These are phyloP conservation scores for Chlamydomonas urium DNA, from an alignment of 139 green algal species.

Conservation along the genomic window DNA sequence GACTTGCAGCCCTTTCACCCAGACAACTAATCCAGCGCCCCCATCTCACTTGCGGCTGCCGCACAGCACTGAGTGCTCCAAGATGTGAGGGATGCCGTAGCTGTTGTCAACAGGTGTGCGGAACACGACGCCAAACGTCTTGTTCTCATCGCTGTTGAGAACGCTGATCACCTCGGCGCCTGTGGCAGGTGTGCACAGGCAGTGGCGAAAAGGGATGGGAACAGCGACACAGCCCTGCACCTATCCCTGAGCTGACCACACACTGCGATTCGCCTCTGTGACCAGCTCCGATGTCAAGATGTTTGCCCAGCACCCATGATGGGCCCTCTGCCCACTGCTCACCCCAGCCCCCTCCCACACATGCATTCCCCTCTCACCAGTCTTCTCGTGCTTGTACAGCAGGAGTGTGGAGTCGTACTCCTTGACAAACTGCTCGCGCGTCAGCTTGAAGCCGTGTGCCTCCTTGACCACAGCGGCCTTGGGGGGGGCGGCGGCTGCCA, in stretches of 20 bases:
- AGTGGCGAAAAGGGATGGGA: no score
- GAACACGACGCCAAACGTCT: conserved; percentile 96
- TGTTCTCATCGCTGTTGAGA: conserved; percentile 96
- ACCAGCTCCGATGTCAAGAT: no score
- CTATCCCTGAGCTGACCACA: no score
- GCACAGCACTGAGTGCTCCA: conserved; percentile 97
- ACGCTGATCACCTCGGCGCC: conserved; percentile 94
- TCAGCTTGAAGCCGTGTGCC: conserved; percentile 79
- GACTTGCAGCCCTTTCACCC: no score
- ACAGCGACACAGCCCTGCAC: no score
- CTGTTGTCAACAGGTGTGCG: conserved; percentile 75
- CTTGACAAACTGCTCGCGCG: conserved; percentile 73
- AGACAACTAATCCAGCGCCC: neutral
- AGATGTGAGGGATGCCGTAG: conserved; percentile 94
- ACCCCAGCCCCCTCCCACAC: no score
- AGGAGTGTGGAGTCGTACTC: conserved; percentile 81
- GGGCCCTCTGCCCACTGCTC: no score
- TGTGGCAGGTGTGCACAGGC: no score
- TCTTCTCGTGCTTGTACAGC: conserved; percentile 64
- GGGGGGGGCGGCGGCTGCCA: conserved; percentile 10
- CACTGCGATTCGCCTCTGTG: no score
- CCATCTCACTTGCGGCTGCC: conserved; percentile 73
- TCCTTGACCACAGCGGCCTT: conserved; percentile 35
- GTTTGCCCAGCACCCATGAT: no score
- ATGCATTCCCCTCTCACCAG: conserved; percentile 19